Base-by-base conservation (phyloP, 1,284 basidiomycete species). In the Gymnopus androsaceus region DNA sequence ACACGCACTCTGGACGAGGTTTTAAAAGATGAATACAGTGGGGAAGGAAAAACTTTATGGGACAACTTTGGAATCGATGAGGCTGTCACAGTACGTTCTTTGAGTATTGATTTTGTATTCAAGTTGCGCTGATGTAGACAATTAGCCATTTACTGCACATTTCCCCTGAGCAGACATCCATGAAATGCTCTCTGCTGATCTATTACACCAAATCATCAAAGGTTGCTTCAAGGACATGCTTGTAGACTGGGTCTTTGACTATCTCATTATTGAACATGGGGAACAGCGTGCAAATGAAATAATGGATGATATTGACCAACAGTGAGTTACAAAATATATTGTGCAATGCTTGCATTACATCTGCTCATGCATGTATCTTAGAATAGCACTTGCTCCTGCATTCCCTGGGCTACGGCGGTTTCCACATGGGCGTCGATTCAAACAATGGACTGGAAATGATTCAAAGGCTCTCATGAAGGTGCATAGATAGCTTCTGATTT, bases 181-280 rank as follows among this genome's bases (percentile, higher is more conserved):
- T 48, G 58, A 64, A n/a, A 56, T 64, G 21, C 36, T 72, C 11
- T 57, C 68, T 1, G 60, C 64, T 23, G 68, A 72, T 48, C 52
- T 70, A 1, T 60, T 72, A 0, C 72, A 74, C 51, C 70, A 73
- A 53, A 21, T 73, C 15, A 67, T 73, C 56, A 72, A 73, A 57
- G 70, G 71, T 1, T 62, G 67, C 3, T 72, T 71, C 61, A 72
- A 73, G 42, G 69, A 74, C 49, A 51, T 52, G 49, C 51, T 69
- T 1, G 66, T 69, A 0, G 58, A 53, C 0, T 70, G 69, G 69
- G 56, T 66, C 0, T 47, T 31, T 0, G 51, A 65, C n/a, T 71
- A 68, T 46, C 31, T 71, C 11, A 21, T 38, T 4, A 36, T 54
- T 0, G 36, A 33, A 14, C 44, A 69, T 59, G 60, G 59, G 0